A percentile compares a stretch with the other conserved stretches of the same genome.
These are phyloP conservation scores for Erodium chrysanthum DNA, from an alignment of 441 rosid genomes.

Conservation along the genomic window DNA sequence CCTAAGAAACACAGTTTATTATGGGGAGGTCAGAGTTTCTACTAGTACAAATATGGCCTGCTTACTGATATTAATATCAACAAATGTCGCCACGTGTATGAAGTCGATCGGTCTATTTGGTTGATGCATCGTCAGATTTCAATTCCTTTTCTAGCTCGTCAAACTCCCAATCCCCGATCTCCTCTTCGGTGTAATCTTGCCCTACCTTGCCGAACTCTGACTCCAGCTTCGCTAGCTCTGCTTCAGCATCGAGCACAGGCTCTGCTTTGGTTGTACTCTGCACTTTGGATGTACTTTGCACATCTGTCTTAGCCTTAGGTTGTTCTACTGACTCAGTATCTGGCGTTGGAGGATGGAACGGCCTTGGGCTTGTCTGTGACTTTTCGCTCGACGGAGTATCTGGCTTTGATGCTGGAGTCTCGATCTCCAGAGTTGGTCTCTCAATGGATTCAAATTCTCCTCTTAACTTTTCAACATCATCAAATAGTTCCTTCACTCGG, in stretches of 20 bases:
- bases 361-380: conserved; percentile 21
- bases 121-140: conserved; percentile 35
- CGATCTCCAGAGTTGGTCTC: conserved; percentile 73
- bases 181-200: conserved; percentile 63
- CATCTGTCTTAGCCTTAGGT: conserved; percentile 20
- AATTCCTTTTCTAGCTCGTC: conserved; percentile 92
- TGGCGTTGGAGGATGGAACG: conserved; percentile 18
- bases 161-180: conserved; percentile 92
- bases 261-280: conserved; percentile 14
- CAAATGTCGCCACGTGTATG: not conserved
- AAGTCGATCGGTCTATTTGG: conserved; percentile 16
- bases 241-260: conserved; percentile 54
- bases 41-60: not conserved
- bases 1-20: not conserved
- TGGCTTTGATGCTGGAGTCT: conserved; percentile 40
- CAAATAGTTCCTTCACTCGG: conserved; percentile 58
- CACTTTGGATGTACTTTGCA: conserved; percentile 15
- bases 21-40: not conserved
- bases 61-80: not conserved
- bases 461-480: conserved; percentile 63
- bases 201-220: conserved; percentile 80
- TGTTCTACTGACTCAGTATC: conserved; percentile 22
- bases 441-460: conserved; percentile 70
- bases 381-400: conserved; percentile 26
- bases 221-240: conserved; percentile 86